Base-by-base conservation (phyloP, 202 grass and related monocot genomes). In the Panicum virgatum region DNA sequence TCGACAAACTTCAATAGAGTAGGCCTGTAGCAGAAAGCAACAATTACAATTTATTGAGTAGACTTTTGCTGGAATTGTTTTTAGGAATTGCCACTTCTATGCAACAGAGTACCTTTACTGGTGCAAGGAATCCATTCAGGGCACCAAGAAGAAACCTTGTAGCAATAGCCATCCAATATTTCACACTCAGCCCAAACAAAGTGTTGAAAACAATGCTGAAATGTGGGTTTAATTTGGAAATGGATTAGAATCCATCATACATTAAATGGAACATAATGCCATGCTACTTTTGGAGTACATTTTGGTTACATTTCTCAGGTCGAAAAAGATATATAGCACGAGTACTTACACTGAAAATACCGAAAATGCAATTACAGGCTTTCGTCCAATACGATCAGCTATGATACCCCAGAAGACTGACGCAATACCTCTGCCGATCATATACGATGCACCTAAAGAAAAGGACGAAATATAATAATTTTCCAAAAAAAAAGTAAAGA, bases 121-220 rank as follows among this genome's bases (percentile, higher is more conserved):
- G 95, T 25, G 84, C 95, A 32, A 98, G 78, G 66, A 94, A 84
- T 23, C 95, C 92, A 61, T 98, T 98, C 40, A 94, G 46, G 48
- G 92, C 82, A 12, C 95, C 95, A 16, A 98, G 90, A 15, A 98
- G 90, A 0, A 98, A 88, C 69, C 95, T 87, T 62, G 95, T 88
- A 48, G 87, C 22, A 40, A 93, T 88, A 20, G 95, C 92, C 92
- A 97, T 94, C 92, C 92, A 94, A 46, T 97, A 97, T 65, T 83
- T 97, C 18, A 90, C 84, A 74, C 92, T 94, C 48, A 97, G 53
- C 12, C 95, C 95, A 79, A 98, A 98, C 45, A 93, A 68, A 75
- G 90, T 93, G 74, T 98, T 98, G 76, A 94, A 94, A 42, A 98
- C 75, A 29, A 94, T 78, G 43, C 92, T 98, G 83, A 74, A 83